Base-by-base conservation (phyloP, 495 filamentous ascomycete species). In the Penicillium maclennaniae region DNA sequence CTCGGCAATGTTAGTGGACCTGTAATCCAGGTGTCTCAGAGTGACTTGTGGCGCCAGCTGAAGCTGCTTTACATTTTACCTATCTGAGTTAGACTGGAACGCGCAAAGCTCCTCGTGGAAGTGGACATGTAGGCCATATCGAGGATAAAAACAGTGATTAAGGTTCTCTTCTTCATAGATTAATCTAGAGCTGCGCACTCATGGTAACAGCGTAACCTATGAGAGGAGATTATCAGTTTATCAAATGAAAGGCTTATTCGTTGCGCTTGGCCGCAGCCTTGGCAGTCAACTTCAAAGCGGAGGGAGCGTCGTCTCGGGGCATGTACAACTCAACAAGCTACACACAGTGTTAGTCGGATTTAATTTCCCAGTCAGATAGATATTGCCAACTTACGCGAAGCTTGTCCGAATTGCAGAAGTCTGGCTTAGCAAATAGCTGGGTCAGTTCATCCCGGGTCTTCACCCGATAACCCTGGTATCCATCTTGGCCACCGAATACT, bases 301-400 rank as follows among this genome's bases (percentile, higher is more conserved):
- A 66, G 0, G 91, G 91, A 21, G 89, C 77, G 69, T 96, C 92
- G 49, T 91, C 80, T 68, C 83, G 86, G 16, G 84, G 84, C 83
- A 95, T 92, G 63, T 90, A 89, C 45, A 95, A 48, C 72, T 96
- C 92, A 23, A 96, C 91, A 68, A 96, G 79, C 73, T 92, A 69
- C 45, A 77, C 42, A 36, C 58, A 21, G 65, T 60, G 25, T 74
- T 64, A 66, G 61, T 34, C 8, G 4, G 10, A 17, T 34, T 27
- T 27, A 8, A 20, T 40, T 7, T 17, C 15, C 16, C 17, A 0
- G 0, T 39, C 25, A 16, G 31, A 16, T 3, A 3, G 8, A 26
- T 44, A 6, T 12, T 14, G 3, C 14, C 14, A 12, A 61, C 72
- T 61, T 59, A 77, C 77, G 63, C 75, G 78, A 42, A 82, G 61